A percentile compares a stretch with the other conserved stretches of the same genome.
These are phyloP conservation scores for Mortierella alpina DNA, from an alignment of 192 early-diverging fungal species.

Conservation along the genomic window DNA sequence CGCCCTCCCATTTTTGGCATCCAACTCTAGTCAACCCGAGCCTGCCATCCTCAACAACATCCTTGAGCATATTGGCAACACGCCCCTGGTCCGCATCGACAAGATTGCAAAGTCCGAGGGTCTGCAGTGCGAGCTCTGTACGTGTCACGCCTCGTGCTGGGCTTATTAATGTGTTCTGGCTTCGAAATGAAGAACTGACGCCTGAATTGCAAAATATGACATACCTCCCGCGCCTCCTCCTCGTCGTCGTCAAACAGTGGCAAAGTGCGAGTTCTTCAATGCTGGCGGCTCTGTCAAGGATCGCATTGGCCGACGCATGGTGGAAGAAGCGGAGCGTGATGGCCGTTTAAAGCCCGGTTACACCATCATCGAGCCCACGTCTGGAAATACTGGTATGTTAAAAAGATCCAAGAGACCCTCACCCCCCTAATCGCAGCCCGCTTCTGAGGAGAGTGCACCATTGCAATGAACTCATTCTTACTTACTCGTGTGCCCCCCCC, in stretches of 20 bases:
- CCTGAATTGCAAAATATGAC: neutral
- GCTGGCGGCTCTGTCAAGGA: slow-evolving; percentile 99
- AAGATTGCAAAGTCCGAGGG: slow-evolving; percentile 88
- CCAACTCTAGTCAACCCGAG: slow-evolving; percentile 61
- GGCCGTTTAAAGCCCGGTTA: slow-evolving; percentile 91
- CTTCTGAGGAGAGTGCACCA: no score
- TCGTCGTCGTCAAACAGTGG: slow-evolving; percentile 59
- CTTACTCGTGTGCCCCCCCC: slow-evolving; percentile 9
- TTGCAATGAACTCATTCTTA: neutral
- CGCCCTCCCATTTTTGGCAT: neutral
- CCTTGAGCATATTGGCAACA: slow-evolving; percentile 97
- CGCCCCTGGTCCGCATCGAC: slow-evolving; percentile 93
- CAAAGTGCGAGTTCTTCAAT: slow-evolving; percentile 99
- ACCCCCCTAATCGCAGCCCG: no score
- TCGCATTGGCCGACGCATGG: slow-evolving; percentile 96
- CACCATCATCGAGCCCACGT: slow-evolving; percentile 99
- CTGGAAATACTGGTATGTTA: slow-evolving; percentile 92
- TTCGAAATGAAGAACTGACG: no score
- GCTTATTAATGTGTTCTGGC: no score
- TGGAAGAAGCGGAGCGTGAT: slow-evolving; percentile 93
- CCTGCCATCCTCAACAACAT: slow-evolving; percentile 87
- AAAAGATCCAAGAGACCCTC: no score
- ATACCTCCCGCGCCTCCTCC: neutral
- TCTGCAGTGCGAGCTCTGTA: slow-evolving; percentile 93
- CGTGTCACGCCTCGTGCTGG: slow-evolving; percentile 8